Percentiles rank a stretch among this genome's conserved stretches.
Evolutionary conservation across 371 early-diverging fungal species (phyloP).

Genomic region (Rhizopus sp.): DNA sequence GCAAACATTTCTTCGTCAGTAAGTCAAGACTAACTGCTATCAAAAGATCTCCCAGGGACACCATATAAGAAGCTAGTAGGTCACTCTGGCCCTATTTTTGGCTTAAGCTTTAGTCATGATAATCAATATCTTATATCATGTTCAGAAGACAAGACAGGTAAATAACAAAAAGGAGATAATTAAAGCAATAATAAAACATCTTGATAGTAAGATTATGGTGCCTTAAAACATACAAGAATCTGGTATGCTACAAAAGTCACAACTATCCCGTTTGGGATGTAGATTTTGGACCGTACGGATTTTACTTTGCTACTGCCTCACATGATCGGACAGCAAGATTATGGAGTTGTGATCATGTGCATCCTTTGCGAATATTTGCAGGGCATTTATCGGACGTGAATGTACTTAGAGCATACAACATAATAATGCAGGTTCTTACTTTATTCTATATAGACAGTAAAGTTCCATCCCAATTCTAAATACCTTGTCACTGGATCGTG

Average conservation of each 20-base stretch:
- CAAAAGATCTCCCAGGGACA: slow-evolving; percentile 36
- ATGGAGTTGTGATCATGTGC: slow-evolving; percentile 95
- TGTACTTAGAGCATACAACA: slow-evolving; percentile 49
- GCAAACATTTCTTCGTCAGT: no score
- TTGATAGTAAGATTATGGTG: slow-evolving; percentile 92
- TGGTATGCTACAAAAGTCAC: slow-evolving; percentile 97
- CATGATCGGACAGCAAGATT: slow-evolving; percentile 97
- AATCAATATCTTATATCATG: slow-evolving; percentile 89
- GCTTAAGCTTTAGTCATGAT: slow-evolving; percentile 87
- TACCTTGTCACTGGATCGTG: slow-evolving; percentile 96
- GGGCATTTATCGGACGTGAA: slow-evolving; percentile 98
- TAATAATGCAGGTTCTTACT: neutral
- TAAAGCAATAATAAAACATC: neutral
- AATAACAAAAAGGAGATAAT: neutral
- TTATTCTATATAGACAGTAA: slow-evolving; percentile 63
- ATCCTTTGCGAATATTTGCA: slow-evolving; percentile 97
- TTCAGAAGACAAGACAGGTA: slow-evolving; percentile 96
- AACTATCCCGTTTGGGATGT: slow-evolving; percentile 99
- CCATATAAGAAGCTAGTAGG: slow-evolving; percentile 82
- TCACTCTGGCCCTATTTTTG: slow-evolving; percentile 97
- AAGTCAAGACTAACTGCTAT: no score
- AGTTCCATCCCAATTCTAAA: slow-evolving; percentile 98
- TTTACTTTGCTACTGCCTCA: slow-evolving; percentile 97
- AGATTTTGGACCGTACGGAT: slow-evolving; percentile 86
- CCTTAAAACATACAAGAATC: slow-evolving; percentile 83